Evolutionary conservation across 1,284 basidiomycete genomes (phyloP).

Genomic region (Tilletia caries): DNA sequence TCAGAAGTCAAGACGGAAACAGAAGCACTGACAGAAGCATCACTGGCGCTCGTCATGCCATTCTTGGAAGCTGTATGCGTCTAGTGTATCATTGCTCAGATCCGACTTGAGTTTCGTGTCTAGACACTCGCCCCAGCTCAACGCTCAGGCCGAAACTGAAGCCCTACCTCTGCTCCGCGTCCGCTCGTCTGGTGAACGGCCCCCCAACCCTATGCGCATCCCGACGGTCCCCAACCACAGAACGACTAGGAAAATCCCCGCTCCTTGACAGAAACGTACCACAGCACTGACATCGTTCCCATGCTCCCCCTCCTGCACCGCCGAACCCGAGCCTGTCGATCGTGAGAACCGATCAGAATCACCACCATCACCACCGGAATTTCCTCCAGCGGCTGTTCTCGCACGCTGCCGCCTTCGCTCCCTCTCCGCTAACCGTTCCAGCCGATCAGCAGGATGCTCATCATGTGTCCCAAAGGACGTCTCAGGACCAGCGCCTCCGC

Average conservation of each 20-base stretch:
- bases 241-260: not conserved
- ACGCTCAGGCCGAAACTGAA: no score
- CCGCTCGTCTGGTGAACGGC: no score
- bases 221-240: not conserved
- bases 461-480: not conserved
- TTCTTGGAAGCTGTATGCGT: no score
- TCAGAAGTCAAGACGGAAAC: no score
- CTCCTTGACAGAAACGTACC: not conserved
- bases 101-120: no score
- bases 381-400: not conserved
- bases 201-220: not conserved
- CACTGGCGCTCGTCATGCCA: no score
- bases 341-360: not conserved
- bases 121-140: no score
- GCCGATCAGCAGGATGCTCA: slow-evolving; percentile 5
- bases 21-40: no score
- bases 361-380: not conserved
- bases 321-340: not conserved
- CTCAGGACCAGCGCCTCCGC: not conserved
- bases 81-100: no score
- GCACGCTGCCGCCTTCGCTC: not conserved
- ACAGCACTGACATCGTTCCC: not conserved
- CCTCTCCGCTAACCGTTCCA: slow-evolving; percentile 5
- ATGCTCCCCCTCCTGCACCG: not conserved
- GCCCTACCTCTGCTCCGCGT: no score